Base-by-base conservation (phyloP, 2,329 filamentous ascomycete genomes). In the Microdochium nivale region DNA sequence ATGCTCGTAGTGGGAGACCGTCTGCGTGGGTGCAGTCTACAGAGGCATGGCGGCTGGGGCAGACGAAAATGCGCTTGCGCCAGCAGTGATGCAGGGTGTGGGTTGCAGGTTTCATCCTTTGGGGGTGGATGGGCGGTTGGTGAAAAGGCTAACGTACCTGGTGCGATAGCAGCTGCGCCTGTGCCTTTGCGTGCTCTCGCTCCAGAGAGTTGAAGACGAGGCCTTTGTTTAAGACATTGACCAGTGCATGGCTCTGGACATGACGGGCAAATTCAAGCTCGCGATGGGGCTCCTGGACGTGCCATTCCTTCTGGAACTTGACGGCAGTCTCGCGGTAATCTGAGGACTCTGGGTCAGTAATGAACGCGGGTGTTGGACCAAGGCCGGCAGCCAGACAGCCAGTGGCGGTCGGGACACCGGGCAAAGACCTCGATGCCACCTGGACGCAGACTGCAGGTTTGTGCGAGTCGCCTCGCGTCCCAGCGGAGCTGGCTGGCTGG, bases 281-380 rank as follows among this genome's bases (percentile, higher is more conserved):
- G 61, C 76, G 76, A 65, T 84, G 80, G 60, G 82, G 82, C 67
- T 80, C 74, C 61, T 75, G 71, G 57, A 83, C 71, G 67, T 81
- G 77, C 82, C 82, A 86, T 70, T 86, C 81, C 65, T 84, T 84
- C 62, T 84, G 81, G 59, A 86, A 79, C 65, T 83, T 83, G 69
- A 80, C 77, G 51, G 82, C 82, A 44, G 82, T 83, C 66, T 85
- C 82, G 68, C 78, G 77, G 71, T 83, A 86, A 72, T 84, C 82
- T 85, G 71, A 59, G 62, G 59, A 58, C 5, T 54, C 57, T 57
- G 58, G 58, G 65, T 71, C 62, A 67, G 66, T 67, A 24, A 60
- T 59, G 53, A 55, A 55, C 57, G 54, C 51, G 52, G 54, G 43
- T 58, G 52, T 7, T 11, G 40, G 32, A n/a, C n/a, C n/a, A n/a